A percentile compares a stretch with the other conserved stretches of the same genome.
These are phyloP conservation scores for Botrytis paeoniae DNA, from an alignment of 2,329 filamentous ascomycete genomes.

Conservation along the genomic window DNA sequence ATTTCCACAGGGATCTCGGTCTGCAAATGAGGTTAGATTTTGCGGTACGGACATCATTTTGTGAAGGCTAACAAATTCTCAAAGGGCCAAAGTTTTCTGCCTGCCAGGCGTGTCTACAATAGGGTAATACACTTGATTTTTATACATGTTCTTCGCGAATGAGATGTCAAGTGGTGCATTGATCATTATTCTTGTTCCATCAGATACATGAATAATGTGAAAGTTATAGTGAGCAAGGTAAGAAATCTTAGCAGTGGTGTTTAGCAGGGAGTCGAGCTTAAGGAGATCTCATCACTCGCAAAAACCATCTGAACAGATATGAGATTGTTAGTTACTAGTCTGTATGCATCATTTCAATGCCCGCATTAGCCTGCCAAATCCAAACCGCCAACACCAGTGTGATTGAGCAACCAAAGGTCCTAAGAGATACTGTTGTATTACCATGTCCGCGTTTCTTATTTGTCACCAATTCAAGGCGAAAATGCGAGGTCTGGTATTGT, in stretches of 20 bases:
- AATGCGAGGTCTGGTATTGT: background rate
- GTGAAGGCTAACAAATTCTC: too few species aligned
- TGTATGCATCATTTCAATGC: conserved; percentile 46
- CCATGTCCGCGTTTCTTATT: background rate
- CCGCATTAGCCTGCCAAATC: conserved; percentile 44
- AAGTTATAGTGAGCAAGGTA: conserved; percentile 39
- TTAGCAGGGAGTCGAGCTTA: conserved; percentile 23
- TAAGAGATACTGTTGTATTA: background rate
- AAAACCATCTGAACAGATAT: conserved; percentile 26
- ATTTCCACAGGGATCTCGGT: background rate
- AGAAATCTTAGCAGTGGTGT: conserved; percentile 33
- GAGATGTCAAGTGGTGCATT: too few species aligned
- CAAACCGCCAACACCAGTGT: conserved; percentile 21
- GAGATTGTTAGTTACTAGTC: conserved; percentile 31
- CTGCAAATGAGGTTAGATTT: too few species aligned
- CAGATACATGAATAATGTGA: conserved; percentile 33
- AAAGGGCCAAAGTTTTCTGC: too few species aligned
- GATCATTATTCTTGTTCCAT: background rate
- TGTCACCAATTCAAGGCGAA: background rate
- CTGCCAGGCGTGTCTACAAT: too few species aligned
- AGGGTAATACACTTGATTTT: too few species aligned
- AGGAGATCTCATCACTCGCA: conserved; percentile 24
- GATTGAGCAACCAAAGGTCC: background rate
- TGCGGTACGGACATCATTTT: too few species aligned
- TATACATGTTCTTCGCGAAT: too few species aligned